These are phyloP conservation scores for Ogataea ramenticola DNA, from an alignment of 805 yeast species.

Conservation along the genomic window DNA sequence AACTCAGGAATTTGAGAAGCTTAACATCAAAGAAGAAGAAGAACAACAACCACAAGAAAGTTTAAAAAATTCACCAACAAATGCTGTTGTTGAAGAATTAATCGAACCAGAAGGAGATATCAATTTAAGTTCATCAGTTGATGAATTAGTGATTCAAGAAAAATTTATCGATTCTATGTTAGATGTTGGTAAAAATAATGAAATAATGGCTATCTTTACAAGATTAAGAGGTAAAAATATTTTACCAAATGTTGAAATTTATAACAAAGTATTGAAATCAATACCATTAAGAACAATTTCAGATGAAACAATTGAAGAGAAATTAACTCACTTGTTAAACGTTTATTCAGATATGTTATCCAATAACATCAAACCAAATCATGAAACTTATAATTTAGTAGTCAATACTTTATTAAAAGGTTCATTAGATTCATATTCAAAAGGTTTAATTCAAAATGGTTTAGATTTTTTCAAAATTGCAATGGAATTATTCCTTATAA, in stretches of 20 bases:
- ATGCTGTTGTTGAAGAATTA: background rate
- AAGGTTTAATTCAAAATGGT: constrained; percentile 31
- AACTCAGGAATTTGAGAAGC: constrained; percentile 2
- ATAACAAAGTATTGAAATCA: constrained; percentile 49
- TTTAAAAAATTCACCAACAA: background rate
- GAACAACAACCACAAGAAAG: background rate
- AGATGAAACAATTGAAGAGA: constrained; percentile 48
- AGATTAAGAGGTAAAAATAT: constrained; percentile 26
- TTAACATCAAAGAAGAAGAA: background rate
- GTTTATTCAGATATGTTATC: constrained; percentile 62
- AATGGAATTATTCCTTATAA: constrained; percentile 34
- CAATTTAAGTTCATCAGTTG: background rate
- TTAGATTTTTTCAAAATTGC: constrained; percentile 43
- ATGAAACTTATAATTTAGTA: constrained; percentile 45
- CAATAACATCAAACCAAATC: constrained; percentile 47
- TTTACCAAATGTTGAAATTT: constrained; percentile 44
- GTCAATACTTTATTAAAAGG: constrained; percentile 46
- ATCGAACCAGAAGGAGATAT: background rate
- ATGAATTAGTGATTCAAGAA: constrained; percentile 7
- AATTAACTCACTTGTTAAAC: constrained; percentile 53
- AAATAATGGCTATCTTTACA: constrained; percentile 25
- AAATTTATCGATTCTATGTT: constrained; percentile 17
- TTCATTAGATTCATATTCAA: constrained; percentile 32
- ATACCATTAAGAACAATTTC: constrained; percentile 42
- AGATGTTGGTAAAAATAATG: constrained; percentile 20